Evolutionary conservation across 2,329 filamentous ascomycete genomes (phyloP), one percentile per base, ranked within the genome.

Genomic region (Dactylellina sp.): DNA sequence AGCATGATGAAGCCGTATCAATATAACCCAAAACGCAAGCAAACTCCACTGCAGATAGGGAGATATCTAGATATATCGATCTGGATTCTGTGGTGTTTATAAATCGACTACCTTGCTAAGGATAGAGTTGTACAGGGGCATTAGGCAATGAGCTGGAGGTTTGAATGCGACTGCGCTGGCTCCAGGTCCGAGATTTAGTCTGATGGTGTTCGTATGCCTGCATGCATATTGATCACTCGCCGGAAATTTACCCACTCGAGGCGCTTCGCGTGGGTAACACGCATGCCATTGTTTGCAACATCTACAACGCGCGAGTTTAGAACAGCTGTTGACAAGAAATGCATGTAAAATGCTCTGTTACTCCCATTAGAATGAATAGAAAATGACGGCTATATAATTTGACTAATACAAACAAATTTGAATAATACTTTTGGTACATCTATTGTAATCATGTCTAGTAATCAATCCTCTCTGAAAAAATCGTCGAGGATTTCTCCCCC

Each of bases 401-500:
- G n/a, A n/a, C n/a, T n/a, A n/a, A n/a, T n/a, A n/a, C n/a, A 35
- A 12, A 35, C 12, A 35, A 35, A 35, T 35, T 35, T 35, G 6
- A 6, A 35, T 35, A 35, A 35, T 35, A 35, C 32, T n/a, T n/a
- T n/a, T n/a, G n/a, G n/a, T n/a, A n/a, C n/a, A n/a, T n/a, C n/a
- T n/a, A n/a, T n/a, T 32, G 28, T 32, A 9, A 32, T 32, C 28
- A 32, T 32, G 28, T 4, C 9, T 32, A 32, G 9, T 32, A 32
- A 32, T 32, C 9, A 32, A 4, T 32, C 4, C 28, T 59, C n/a
- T 12, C 25, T 63, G 16, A 71, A 46, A 53, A 71, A 59, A 37
- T 71, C 50, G 20, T 63, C 57, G 4, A 71, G 42, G 11, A 71
- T 71, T 14, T 71, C 57, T 14, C 11, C 66, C 7, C 66, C 66